Evolutionary conservation across 352 stramenopile genomes (phyloP), one percentile per base, ranked within the genome.

Genomic region (Pythium phragmitis): DNA sequence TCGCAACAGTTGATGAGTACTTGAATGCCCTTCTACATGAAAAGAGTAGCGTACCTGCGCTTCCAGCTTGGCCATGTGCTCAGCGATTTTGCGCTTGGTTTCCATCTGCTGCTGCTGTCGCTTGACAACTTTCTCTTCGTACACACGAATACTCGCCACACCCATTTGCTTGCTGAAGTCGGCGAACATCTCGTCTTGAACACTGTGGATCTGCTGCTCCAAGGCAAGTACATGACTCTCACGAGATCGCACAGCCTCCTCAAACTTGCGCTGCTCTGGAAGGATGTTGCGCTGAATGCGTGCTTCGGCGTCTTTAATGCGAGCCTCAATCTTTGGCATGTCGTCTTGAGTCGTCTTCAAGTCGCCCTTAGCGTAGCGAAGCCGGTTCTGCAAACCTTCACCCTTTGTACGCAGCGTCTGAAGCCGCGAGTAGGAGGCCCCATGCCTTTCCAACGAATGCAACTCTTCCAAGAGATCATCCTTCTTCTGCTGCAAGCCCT

Each of bases 71-170:
- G 80, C 70, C 74, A 91, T 84, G 43, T 96, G 85, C 48, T 89
- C 80, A 4, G 80, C 76, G 39, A 94, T 85, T 63, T 84, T 87
- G 19, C 82, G 85, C 23, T 81, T 77, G 57, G 76, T 91, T 8
- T 91, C 79, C 46, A 84, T 71, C n/a, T 79, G 70, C 33, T 89
- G 76, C 30, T 89, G 73, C 41, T 91, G 82, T 3, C 83, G 82
- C 69, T 97, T 96, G 3, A 97, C 70, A 12, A 98, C 92, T 19
- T 89, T 96, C 60, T 97, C 90, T 75, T 99, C 94, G 67, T 98
- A 99, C 7, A 92, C 74, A 23, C 87, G 86, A 50, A 96, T 93
- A 57, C 80, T 96, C 23, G 78, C 64, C 16, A 96, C 77, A 13
- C 87, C 87, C 53, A 96, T 75, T 42, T 76, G 58, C 46, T 86